Percentiles rank a stretch among this genome's conserved stretches.
Conservation (phyloP, 306 rosid species). For the Luffa acutangula region DNA sequence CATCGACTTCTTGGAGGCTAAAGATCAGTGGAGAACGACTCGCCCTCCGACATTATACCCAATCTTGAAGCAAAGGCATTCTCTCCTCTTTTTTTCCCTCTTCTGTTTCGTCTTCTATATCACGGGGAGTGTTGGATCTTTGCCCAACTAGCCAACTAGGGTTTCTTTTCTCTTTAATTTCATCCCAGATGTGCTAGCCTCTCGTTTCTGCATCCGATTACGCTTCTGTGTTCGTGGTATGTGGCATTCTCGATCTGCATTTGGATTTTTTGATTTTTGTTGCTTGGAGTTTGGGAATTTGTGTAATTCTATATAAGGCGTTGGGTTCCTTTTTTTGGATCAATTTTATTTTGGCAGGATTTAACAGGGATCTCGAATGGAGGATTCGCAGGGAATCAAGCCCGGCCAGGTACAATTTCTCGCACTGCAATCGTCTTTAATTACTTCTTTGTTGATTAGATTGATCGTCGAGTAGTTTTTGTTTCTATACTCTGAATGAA, state of each 20-base stretch:
- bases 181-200: constrained; percentile 2
- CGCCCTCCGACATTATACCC: not conserved
- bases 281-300: not conserved
- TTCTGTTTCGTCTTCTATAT: constrained; percentile 5
- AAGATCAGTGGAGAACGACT: constrained; percentile 8
- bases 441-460: not conserved
- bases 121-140: constrained; percentile 1
- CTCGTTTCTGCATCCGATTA: not conserved
- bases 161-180: not conserved
- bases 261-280: not conserved
- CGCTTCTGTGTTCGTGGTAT: not conserved
- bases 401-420: constrained; percentile 15
- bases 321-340: not conserved
- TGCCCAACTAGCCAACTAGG: constrained; percentile 1
- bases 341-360: not conserved
- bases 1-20: not conserved
- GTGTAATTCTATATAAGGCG: not conserved
- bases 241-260: constrained; percentile 9
- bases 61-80: constrained; percentile 16
- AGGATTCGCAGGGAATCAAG: constrained; percentile 9
- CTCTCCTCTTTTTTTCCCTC: not conserved
- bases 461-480: not conserved
- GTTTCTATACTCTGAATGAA: not conserved
- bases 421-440: not conserved
- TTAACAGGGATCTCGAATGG: constrained; percentile 8